A percentile compares a stretch with the other conserved stretches of the same genome.
These are phyloP conservation scores for Aspergillus sp. DNA, from an alignment of 2,329 filamentous ascomycete genomes.

Conservation along the genomic window DNA sequence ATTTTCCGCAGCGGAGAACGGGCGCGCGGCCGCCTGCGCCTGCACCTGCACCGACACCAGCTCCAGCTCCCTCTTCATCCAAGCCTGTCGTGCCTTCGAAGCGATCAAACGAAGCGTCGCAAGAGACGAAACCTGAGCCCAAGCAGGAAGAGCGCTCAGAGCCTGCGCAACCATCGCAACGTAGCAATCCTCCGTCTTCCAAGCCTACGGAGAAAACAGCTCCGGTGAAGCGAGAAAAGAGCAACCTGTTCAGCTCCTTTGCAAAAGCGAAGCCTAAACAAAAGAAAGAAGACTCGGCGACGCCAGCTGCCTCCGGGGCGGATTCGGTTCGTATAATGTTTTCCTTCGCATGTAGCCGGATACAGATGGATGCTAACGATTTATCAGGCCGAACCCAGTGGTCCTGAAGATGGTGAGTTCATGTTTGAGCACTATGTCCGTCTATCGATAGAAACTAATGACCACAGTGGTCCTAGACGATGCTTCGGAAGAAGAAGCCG, in stretches of 20 bases:
- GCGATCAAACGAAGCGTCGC: constrained; percentile 31
- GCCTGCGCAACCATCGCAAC: constrained; percentile 19
- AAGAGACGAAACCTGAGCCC: constrained; percentile 22
- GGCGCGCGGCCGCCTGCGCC: constrained; percentile 40
- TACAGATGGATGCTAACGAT: constrained; percentile 16
- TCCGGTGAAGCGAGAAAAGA: constrained; percentile 57
- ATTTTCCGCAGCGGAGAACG: constrained; percentile 46
- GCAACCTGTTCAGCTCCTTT: constrained; percentile 76
- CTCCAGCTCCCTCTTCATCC: constrained; percentile 28
- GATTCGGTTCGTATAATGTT: constrained; percentile 38
- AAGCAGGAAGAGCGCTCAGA: constrained; percentile 22
- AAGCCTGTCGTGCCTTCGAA: constrained; percentile 41
- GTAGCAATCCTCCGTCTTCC: constrained; percentile 31
- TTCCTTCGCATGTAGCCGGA: constrained; percentile 11
- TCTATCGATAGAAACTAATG: constrained; percentile 25
- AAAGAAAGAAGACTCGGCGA: constrained; percentile 44
- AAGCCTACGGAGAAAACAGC: constrained; percentile 40
- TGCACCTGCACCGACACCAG: constrained; percentile 23
- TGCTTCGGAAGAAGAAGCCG: constrained; percentile 58
- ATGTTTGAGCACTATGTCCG: not conserved
- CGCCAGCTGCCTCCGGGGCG: constrained; percentile 30
- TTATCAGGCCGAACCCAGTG: constrained; percentile 34
- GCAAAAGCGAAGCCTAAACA: constrained; percentile 66
- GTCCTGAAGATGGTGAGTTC: constrained; percentile 50
- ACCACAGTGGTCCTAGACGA: constrained; percentile 50